Percentiles rank a stretch among this genome's conserved stretches.
Evolutionary conservation across 768 basidiomycete species (phyloP).

Genomic region (Tubosaeta sp.): DNA sequence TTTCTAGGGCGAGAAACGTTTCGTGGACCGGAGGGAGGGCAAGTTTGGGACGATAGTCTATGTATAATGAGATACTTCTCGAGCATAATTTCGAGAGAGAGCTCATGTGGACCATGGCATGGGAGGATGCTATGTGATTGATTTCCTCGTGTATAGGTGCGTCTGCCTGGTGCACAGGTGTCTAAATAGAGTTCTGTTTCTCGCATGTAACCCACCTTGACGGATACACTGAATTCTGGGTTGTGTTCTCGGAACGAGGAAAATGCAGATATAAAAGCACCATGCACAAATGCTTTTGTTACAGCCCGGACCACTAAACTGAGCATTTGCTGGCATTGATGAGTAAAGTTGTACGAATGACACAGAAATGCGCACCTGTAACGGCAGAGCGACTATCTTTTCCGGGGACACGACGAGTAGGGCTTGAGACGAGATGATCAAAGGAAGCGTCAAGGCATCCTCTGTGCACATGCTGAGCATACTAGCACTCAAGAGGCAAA

Average conservation of each 20-base stretch:
- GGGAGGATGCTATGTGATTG: conserved; percentile 31
- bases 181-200: background rate
- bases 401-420: conserved; percentile 49
- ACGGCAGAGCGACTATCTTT: conserved; percentile 58
- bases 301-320: conserved; percentile 43
- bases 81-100: conserved; percentile 39
- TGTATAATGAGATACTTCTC: conserved; percentile 30
- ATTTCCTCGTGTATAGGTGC: conserved; percentile 36
- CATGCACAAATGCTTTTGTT: conserved; percentile 50
- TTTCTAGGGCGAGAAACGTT: conserved; percentile 27
- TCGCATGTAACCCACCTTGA: conserved; percentile 8
- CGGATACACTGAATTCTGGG: conserved; percentile 17
- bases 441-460: conserved; percentile 40
- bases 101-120: conserved; percentile 35
- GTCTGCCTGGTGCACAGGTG: conserved; percentile 19
- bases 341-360: conserved; percentile 15
- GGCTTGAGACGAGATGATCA: conserved; percentile 59
- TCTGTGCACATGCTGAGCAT: conserved; percentile 24
- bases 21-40: conserved; percentile 26
- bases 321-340: conserved; percentile 22
- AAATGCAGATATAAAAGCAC: conserved; percentile 48
- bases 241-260: conserved; percentile 31
- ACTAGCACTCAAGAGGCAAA: background rate
- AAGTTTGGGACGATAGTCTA: conserved; percentile 31
- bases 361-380: conserved; percentile 37